Conservation (phyloP, 1,284 basidiomycete species). For the Trichosporon coremiiforme region DNA sequence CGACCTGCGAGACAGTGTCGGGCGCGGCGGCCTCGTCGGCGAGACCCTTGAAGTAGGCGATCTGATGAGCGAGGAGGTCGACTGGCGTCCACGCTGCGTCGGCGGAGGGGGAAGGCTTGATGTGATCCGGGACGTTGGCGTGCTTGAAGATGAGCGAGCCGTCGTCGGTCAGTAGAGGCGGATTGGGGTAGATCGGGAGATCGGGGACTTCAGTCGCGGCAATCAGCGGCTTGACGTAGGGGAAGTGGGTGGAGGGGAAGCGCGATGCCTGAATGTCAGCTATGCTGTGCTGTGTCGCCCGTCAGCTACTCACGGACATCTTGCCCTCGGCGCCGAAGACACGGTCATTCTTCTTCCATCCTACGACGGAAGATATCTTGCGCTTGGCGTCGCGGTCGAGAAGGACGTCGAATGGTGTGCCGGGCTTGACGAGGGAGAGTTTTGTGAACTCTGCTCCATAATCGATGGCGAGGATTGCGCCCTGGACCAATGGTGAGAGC, state of each 20-base stretch:
- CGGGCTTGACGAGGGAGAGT: slow-evolving; percentile 93
- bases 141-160: slow-evolving; percentile 67
- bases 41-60: slow-evolving; percentile 84
- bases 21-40: slow-evolving; percentile 67
- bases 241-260: slow-evolving; percentile 85
- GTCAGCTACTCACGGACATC: slow-evolving; percentile 69
- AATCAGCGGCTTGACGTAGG: slow-evolving; percentile 80
- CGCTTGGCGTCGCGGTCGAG: slow-evolving; percentile 95
- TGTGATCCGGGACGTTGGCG: slow-evolving; percentile 67
- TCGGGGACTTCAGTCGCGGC: slow-evolving; percentile 56
- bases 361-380: slow-evolving; percentile 86
- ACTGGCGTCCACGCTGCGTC: slow-evolving; percentile 69
- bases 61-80: slow-evolving; percentile 92
- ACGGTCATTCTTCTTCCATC: slow-evolving; percentile 83
- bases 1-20: slow-evolving; percentile 75
- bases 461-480: slow-evolving; percentile 81
- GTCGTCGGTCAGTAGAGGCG: slow-evolving; percentile 51
- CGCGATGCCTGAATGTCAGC: slow-evolving; percentile 70
- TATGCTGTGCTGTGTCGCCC: slow-evolving; percentile 9
- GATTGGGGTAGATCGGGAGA: slow-evolving; percentile 61
- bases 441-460: slow-evolving; percentile 97
- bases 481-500: slow-evolving; percentile 47
- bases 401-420: slow-evolving; percentile 92
- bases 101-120: slow-evolving; percentile 62
- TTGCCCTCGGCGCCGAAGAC: slow-evolving; percentile 86